A percentile compares a stretch with the other conserved stretches of the same genome.
These are phyloP conservation scores for Komagataella kurtzmanii DNA, from an alignment of 805 yeast genomes.

Conservation along the genomic window DNA sequence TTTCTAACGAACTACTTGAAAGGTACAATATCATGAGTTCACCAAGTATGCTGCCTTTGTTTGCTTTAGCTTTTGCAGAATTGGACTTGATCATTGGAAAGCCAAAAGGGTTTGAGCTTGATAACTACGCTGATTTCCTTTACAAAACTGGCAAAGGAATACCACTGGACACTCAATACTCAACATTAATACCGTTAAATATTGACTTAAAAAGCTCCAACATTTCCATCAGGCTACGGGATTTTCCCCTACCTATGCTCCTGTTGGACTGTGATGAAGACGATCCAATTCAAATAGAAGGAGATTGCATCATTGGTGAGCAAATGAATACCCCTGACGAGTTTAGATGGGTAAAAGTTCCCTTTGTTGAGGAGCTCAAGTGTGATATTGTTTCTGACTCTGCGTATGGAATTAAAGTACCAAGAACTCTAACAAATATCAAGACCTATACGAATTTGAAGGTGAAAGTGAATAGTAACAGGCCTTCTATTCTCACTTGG, in stretches of 20 bases:
- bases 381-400: slow-evolving; percentile 19
- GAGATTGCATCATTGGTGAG: slow-evolving; percentile 63
- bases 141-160: slow-evolving; percentile 71
- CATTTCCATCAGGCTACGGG: slow-evolving; percentile 59
- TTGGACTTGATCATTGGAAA: slow-evolving; percentile 29
- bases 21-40: slow-evolving; percentile 17
- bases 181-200: slow-evolving; percentile 53
- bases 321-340: slow-evolving; percentile 36
- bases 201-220: slow-evolving; percentile 48
- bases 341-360: slow-evolving; percentile 47
- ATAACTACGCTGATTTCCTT: slow-evolving; percentile 44
- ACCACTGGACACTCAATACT: slow-evolving; percentile 57
- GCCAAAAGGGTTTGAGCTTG: slow-evolving; percentile 24
- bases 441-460: slow-evolving; percentile 55
- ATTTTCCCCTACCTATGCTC: slow-evolving; percentile 75
- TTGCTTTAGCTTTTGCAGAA: slow-evolving; percentile 31
- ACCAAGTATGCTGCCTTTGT: slow-evolving; percentile 27
- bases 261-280: slow-evolving; percentile 23
- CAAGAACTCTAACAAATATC: slow-evolving; percentile 65
- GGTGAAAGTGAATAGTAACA: slow-evolving; percentile 37
- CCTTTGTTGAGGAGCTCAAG: slow-evolving; percentile 35
- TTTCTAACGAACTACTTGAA: slow-evolving; percentile 31
- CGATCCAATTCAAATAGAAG: slow-evolving; percentile 24
- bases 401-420: slow-evolving; percentile 46
- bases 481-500: slow-evolving; percentile 65